These are phyloP conservation scores for Xylaria sp. DNA, from an alignment of 2,329 filamentous ascomycete genomes.

Conservation along the genomic window DNA sequence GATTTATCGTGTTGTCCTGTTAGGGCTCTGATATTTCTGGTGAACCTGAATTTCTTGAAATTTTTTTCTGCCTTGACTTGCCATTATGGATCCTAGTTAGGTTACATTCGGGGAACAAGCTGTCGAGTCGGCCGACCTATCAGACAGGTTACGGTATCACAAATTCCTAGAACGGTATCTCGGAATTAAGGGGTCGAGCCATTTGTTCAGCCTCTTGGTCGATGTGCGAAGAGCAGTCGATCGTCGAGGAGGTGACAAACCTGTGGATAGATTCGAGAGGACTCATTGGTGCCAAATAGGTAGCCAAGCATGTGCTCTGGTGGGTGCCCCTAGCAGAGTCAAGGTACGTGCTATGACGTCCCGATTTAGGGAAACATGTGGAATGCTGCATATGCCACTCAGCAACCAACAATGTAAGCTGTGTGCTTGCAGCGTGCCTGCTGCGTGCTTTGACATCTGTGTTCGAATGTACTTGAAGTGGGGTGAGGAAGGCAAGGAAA, in stretches of 20 bases:
- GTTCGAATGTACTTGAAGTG: neutral
- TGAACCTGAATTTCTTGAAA: neutral
- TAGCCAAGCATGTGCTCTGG: slow-evolving; percentile 18
- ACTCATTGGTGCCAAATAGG: slow-evolving; percentile 31
- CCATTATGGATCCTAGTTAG: slow-evolving; percentile 7
- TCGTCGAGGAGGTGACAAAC: slow-evolving; percentile 19
- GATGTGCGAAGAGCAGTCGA: slow-evolving; percentile 21
- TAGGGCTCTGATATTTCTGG: slow-evolving; percentile 16
- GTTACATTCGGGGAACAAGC: slow-evolving; percentile 20
- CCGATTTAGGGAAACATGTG: slow-evolving; percentile 20
- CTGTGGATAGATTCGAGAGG: slow-evolving; percentile 23
- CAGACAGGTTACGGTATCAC: slow-evolving; percentile 6
- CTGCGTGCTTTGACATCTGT: neutral
- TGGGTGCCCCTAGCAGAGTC: neutral
- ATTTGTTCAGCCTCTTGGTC: slow-evolving; percentile 34
- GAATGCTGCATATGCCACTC: slow-evolving; percentile 23
- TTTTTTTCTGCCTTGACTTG: neutral
- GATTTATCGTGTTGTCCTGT: slow-evolving; percentile 5
- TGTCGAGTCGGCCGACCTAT: slow-evolving; percentile 16
- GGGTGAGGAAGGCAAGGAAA: slow-evolving; percentile 8
- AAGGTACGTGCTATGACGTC: slow-evolving; percentile 27
- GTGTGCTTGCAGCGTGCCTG: no score
- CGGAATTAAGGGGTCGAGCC: slow-evolving; percentile 20
- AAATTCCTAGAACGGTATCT: slow-evolving; percentile 24
- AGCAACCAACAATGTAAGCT: neutral